Conservation (phyloP, 805 yeast species). For the Zygoascus biomembranicola region DNA sequence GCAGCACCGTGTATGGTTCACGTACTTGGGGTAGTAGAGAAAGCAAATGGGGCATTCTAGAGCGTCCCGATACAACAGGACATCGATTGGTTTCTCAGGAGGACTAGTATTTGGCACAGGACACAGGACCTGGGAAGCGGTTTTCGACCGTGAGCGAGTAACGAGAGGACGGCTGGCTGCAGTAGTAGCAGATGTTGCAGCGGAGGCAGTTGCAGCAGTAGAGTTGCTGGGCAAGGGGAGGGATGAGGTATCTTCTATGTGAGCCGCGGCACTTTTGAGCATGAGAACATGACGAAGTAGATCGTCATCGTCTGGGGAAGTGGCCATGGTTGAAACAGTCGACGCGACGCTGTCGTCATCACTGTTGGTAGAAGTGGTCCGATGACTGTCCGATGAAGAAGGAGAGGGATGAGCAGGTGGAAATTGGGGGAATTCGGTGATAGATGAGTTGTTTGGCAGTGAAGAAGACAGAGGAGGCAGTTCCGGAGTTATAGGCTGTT, state of each 20-base stretch:
- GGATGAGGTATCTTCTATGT: background rate
- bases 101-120: background rate
- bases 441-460: background rate
- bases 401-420: background rate
- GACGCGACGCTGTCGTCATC: background rate
- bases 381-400: background rate
- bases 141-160: conserved; percentile 15
- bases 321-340: conserved; percentile 1
- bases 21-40: conserved; percentile 66
- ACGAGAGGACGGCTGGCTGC: background rate
- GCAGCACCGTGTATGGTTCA: conserved; percentile 83
- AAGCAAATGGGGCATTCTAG: conserved; percentile 94
- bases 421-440: background rate
- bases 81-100: conserved; percentile 30
- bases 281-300: background rate
- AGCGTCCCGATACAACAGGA: conserved; percentile 56
- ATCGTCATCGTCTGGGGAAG: conserved; percentile 1
- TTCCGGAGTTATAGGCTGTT: background rate
- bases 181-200: background rate
- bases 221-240: background rate
- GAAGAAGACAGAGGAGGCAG: background rate
- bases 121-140: conserved; percentile 8
- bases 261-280: conserved; percentile 1
- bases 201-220: background rate
- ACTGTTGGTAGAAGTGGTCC: background rate